A percentile compares a stretch with the other conserved stretches of the same genome.
phyloP scores from a whole-genome alignment of 352 stramenopile genomes.

The Phytophthora palmivora region DNA sequence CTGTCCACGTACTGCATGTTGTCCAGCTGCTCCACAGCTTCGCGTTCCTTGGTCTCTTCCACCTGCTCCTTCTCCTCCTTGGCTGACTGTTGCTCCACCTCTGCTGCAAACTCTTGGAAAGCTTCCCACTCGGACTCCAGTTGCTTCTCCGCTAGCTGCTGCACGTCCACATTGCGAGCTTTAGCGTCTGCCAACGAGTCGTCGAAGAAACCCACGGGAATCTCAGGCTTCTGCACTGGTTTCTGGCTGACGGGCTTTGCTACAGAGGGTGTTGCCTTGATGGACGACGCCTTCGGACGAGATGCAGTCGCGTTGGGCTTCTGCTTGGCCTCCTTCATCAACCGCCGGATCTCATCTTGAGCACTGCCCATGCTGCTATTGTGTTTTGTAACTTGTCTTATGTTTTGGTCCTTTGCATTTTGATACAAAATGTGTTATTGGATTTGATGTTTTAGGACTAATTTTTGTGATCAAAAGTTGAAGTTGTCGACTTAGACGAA shows the following conservation, averaged over 20 bases:
- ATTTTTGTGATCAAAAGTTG: no score
- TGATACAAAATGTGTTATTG: no score
- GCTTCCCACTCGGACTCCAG: constrained; percentile 62
- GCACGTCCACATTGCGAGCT: constrained; percentile 50
- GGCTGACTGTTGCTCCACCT: constrained; percentile 55
- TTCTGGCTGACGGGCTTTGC: constrained; percentile 12
- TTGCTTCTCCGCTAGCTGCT: constrained; percentile 52
- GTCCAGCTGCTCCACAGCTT: constrained; percentile 62
- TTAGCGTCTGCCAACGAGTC: constrained; percentile 61
- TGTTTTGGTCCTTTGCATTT: no score
- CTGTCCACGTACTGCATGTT: constrained; percentile 78
- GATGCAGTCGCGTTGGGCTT: constrained; percentile 17
- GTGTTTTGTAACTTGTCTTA: no score
- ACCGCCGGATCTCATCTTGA: constrained; percentile 36
- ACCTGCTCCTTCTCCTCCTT: constrained; percentile 42
- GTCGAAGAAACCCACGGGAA: constrained; percentile 62
- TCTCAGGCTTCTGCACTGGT: constrained; percentile 5
- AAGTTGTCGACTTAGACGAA: no score
- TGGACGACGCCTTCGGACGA: neutral
- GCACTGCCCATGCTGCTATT: no score
- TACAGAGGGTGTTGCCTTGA: constrained; percentile 4
- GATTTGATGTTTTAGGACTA: no score
- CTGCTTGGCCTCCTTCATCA: constrained; percentile 54
- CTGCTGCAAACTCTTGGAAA: constrained; percentile 66
- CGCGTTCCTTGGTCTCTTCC: constrained; percentile 51